Base-by-base conservation (phyloP, 768 basidiomycete genomes). In the Amanita inopinata region DNA sequence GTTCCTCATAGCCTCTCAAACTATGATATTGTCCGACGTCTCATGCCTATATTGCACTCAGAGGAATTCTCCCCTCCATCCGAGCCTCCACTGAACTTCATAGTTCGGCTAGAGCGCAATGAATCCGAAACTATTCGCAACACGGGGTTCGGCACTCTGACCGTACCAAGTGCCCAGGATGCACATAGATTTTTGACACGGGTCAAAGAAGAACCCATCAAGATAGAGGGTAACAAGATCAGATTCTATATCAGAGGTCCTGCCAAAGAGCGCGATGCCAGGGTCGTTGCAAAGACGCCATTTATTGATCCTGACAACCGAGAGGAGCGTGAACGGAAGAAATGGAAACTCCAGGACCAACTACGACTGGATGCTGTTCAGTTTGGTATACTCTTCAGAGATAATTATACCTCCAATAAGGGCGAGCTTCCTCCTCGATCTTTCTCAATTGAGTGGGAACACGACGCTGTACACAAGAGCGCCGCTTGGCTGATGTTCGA, bases 381-480 rank as follows among this genome's bases (percentile, higher is more conserved):
- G 56, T 78, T 87, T 47, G 85, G 86, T 17, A 49, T 71, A 23
- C 73, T 73, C 54, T 76, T 72, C 51, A 64, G 68, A 23, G 54
- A 61, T 5, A 53, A 47, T 24, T 59, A 65, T 53, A 56, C 61
- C 27, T 27, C 50, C 25, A 50, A 43, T 40, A 40, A 56, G 52
- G 52, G 48, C 5, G 60, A 53, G 5, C 58, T 59, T 33, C 51
- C 51, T 12, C 57, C 67, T 12, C 72, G 77, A 6, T 63, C 67
- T 2, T 89, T 83, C 55, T 87, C 83, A 0, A 61, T 78, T 3
- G 87, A 89, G 58, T 85, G 77, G 71, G 73, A 82, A 42, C 59
- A 67, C 30, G 62, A 74, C 31, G 78, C 74, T 46, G 56, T 60
- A 30, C 47, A 51, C 5, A 48, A 65, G 8, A 68, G 74, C 25